Base-by-base conservation (phyloP, 2,329 filamentous ascomycete species). In the Aspergillus hiratsukae region DNA sequence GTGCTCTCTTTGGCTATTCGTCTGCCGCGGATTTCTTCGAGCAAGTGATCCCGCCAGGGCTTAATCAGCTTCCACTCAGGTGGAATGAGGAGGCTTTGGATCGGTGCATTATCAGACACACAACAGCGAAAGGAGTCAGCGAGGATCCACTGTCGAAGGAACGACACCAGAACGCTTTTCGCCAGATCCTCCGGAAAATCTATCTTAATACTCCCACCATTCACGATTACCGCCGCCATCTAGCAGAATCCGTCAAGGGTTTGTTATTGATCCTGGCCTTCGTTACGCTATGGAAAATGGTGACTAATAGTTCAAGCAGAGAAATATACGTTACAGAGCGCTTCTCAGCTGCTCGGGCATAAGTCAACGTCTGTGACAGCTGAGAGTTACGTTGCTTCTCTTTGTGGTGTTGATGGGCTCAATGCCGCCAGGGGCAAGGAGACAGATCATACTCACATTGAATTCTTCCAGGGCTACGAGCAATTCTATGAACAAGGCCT, bases 21-120 rank as follows among this genome's bases (percentile, higher is more conserved):
- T 28, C 10, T 54, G 31, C 48, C 25, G 52, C 41, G 25, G 48
- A 54, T 45, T 35, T 55, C 45, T 58, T 58, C 17, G 51, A 54
- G 46, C 52, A 54, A 53, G 60, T 54, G 55, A 58, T 51, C 49
- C 59, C 40, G 23, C 48, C 43, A 27, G 55, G 31, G 40, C 14
- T 49, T 46, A 49, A 48, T 28, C 54, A 53, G 51, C 40, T 58
- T 21, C 40, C 51, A 37, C 48, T 58, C 3, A 27, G 25, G 50
- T 58, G 31, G 57, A 58, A 56, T 46, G 29, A 56, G 1, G 41
- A 58, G 28, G 51, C 53, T n/a, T 43, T n/a, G 14, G 48, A 58
- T 40, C 8, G 41, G 49, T 56, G 31, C 28, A 56, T 58, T 54
- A 29, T 58, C 5, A 53, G 51, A 46, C 4, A 17, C 19, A 48